Conservation (phyloP, 129 eudicot genomes). For the Arctium minus region DNA sequence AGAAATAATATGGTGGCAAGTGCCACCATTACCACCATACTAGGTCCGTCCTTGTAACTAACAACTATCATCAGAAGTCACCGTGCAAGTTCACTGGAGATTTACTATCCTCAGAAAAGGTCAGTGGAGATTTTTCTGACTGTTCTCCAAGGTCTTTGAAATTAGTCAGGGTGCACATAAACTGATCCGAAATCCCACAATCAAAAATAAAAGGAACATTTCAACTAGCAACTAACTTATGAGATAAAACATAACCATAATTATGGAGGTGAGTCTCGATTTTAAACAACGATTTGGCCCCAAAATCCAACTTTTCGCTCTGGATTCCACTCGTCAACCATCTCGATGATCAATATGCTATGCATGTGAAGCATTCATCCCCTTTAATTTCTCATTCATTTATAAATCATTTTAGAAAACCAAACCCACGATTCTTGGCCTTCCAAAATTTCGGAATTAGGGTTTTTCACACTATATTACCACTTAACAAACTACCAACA, state of each 20-base stretch:
- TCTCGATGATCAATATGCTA: slow-evolving; percentile 14
- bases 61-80: too few species aligned
- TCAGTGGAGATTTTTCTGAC: too few species aligned
- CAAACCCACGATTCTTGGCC: slow-evolving; percentile 29
- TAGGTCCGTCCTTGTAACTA: too few species aligned
- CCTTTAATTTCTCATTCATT: neutral
- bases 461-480: slow-evolving; percentile 23
- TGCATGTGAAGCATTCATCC: slow-evolving; percentile 27
- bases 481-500: neutral
- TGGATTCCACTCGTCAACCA: slow-evolving; percentile 27
- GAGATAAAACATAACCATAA: neutral
- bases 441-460: slow-evolving; percentile 24
- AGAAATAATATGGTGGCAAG: too few species aligned
- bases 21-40: too few species aligned
- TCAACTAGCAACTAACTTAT: too few species aligned
- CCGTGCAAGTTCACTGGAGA: too few species aligned
- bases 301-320: slow-evolving; percentile 24
- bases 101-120: too few species aligned
- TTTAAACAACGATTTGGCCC: slow-evolving; percentile 1
- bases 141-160: too few species aligned
- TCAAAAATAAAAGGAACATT: too few species aligned
- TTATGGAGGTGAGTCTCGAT: neutral
- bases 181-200: too few species aligned
- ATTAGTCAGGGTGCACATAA: too few species aligned
- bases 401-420: slow-evolving; percentile 13